Percentiles rank a stretch among this genome's conserved stretches.
Conservation (phyloP, 352 stramenopile genomes). For the Pythium dissotocum region DNA sequence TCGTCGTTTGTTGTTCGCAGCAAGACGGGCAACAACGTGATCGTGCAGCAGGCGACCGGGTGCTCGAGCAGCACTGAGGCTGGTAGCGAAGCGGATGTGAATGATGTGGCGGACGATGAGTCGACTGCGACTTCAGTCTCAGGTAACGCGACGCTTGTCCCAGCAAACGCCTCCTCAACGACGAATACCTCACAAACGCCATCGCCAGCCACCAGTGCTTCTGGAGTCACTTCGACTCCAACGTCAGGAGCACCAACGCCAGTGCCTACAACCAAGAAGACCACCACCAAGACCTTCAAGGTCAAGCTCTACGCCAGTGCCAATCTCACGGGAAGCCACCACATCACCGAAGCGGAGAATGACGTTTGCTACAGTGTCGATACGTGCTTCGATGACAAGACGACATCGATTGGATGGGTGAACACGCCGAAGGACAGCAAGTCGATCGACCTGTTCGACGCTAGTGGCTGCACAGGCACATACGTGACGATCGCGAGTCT, state of each 20-base stretch:
- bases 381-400: conserved; percentile 1
- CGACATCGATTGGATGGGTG: not conserved
- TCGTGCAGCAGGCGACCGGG: not conserved
- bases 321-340: not conserved
- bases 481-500: too few relatives aligned
- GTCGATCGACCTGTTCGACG: conserved; percentile 7
- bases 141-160: too few relatives aligned
- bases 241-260: too few relatives aligned
- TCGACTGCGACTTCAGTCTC: too few relatives aligned
- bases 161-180: too few relatives aligned
- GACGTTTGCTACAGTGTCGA: conserved; percentile 7
- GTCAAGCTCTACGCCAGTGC: conserved; percentile 2
- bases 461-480: not conserved
- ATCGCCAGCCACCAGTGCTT: too few relatives aligned
- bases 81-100: too few relatives aligned
- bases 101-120: too few relatives aligned
- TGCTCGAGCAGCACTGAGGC: too few relatives aligned
- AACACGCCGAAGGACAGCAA: not conserved
- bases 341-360: not conserved
- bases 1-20: conserved; percentile 4
- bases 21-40: not conserved
- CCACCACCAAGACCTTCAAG: not conserved
- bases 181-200: too few relatives aligned
- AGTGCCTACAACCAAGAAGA: too few relatives aligned
- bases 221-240: too few relatives aligned